phyloP scores from a whole-genome alignment of 306 rosid genomes.

The Carpinus fangiana region DNA sequence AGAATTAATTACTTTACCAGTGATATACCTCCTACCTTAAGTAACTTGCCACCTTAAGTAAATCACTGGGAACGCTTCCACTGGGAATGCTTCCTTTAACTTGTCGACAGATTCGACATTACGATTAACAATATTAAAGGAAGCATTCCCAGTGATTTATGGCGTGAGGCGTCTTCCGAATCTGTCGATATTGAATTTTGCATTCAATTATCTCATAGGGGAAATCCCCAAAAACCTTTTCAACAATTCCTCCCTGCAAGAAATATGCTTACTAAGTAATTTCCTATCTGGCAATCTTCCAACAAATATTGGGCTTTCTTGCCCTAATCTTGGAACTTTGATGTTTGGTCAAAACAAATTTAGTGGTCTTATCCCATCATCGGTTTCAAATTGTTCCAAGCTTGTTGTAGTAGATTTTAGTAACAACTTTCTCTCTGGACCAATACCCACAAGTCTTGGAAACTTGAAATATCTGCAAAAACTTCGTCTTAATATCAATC shows the following conservation, averaged over 20 bases:
- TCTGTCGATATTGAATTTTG: neutral
- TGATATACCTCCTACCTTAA: neutral
- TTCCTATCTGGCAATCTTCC: neutral
- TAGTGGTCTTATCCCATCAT: neutral
- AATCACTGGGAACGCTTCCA: too few relatives aligned
- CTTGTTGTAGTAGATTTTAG: neutral
- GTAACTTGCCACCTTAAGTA: neutral
- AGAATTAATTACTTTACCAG: neutral
- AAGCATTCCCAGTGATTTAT: neutral
- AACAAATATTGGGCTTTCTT: neutral
- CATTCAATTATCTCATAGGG: neutral
- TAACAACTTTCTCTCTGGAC: neutral
- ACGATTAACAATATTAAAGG: neutral
- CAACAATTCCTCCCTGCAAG: neutral
- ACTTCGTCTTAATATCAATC: neutral
- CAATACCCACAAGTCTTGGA: neutral
- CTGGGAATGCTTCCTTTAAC: too few relatives aligned
- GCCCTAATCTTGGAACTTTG: neutral
- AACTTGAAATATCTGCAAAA: neutral
- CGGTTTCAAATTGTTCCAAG: neutral
- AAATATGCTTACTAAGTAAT: fast-evolving
- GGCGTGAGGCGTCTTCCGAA: too few relatives aligned
- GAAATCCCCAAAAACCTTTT: neutral
- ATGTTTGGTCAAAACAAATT: neutral
- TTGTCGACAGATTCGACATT: neutral